Evolutionary conservation across 148 eudicot species (phyloP).

Genomic region (Rhododendron griersonianum): DNA sequence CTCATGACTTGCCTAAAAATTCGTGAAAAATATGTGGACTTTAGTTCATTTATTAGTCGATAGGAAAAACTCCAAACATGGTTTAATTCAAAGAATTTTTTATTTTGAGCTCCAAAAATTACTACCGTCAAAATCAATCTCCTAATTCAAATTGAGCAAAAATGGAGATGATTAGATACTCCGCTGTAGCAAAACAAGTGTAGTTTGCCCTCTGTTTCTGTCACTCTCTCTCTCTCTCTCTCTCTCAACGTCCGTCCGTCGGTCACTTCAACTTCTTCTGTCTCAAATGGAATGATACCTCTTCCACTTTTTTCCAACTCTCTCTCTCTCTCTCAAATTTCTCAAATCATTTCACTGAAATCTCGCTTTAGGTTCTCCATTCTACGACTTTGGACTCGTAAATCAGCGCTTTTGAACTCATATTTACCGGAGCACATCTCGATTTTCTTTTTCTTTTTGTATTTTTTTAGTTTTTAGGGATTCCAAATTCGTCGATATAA

Average conservation of each 20-base stretch:
- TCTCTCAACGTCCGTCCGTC: background rate
- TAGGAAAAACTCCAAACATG: no score
- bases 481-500: slow-evolving; percentile 3
- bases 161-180: background rate
- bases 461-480: background rate
- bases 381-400: background rate
- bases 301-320: background rate
- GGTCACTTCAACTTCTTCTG: background rate
- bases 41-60: no score
- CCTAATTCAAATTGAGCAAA: no score
- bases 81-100: no score
- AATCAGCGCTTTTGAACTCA: background rate
- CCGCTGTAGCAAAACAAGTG: background rate
- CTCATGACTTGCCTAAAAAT: no score
- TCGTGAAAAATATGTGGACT: no score
- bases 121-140: no score
- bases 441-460: background rate
- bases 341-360: background rate
- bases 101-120: no score
- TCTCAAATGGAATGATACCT: background rate
- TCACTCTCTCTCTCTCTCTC: background rate
- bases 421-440: background rate
- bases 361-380: background rate
- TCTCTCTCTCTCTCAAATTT: background rate
- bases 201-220: background rate